Evolutionary conservation across 2,329 filamentous ascomycete genomes (phyloP), one percentile per base, ranked within the genome.

Genomic region (Claviceps humidiphila): DNA sequence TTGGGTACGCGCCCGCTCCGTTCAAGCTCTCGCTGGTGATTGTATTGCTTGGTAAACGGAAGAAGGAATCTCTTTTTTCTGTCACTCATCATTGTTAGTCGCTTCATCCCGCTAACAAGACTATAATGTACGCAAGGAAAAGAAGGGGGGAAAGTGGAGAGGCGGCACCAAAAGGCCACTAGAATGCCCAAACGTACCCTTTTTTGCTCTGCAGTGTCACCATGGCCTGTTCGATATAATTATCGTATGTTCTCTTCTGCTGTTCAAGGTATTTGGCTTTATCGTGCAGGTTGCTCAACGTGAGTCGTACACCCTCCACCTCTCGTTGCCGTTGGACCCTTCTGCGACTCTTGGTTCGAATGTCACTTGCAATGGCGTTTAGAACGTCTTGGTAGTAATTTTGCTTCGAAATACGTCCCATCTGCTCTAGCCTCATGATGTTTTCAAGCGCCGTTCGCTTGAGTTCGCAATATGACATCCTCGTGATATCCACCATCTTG

Each of bases 161-260:
- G 14, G 38, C 14, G 16, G 14, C 5, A n/a, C 4, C 16, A 5
- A 16, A 24, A 9, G 7, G 14, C 30, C 30, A 34, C 9, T 9
- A 11, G 30, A 34, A 34, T 11, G n/a, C 6, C n/a, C n/a, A 39
- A 46, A 68, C 78, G 66, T 76, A 84, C 80, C 85, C 90, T 71
- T 96, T 96, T 69, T 96, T 95, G 71, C 87, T 95, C 68, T 97
- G 93, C 54, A 98, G 75, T 4, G 94, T 98, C 55, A 90, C 78
- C 88, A 98, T 96, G 48, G 93, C 91, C 68, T 95, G 90, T 71
- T 98, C 94, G 63, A 98, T 95, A 70, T 98, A 98, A 71, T 98
- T 89, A 65, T 98, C 95, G 71, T 98, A 98, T 58, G 85, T 93
- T 75, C 95, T 95, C 55, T 95, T 81, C 70, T 98, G 93, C 60